Percentiles rank a stretch among this genome's conserved stretches.
Evolutionary conservation across 495 filamentous ascomycete genomes (phyloP).

Genomic region (Penicillium manginii): DNA sequence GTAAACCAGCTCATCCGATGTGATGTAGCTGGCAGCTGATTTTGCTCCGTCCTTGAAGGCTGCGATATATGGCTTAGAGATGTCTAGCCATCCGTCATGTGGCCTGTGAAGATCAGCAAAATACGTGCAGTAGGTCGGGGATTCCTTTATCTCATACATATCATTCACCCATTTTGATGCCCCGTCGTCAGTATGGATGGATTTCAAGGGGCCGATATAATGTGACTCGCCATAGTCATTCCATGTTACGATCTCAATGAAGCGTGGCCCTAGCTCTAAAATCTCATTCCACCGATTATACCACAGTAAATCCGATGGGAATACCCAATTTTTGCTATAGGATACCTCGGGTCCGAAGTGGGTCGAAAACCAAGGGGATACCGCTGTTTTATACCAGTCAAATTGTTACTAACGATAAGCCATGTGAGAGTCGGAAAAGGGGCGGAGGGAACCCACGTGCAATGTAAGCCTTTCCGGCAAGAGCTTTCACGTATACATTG

Average conservation of each 20-base stretch:
- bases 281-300: slow-evolving; percentile 59
- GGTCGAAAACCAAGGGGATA: slow-evolving; percentile 46
- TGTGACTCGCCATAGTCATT: slow-evolving; percentile 69
- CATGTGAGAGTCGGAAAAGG: neutral
- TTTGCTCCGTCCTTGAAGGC: slow-evolving; percentile 58
- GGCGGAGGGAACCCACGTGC: slow-evolving; percentile 40
- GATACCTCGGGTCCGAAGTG: slow-evolving; percentile 39
- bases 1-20: slow-evolving; percentile 48
- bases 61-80: slow-evolving; percentile 55
- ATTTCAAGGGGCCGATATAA: slow-evolving; percentile 50
- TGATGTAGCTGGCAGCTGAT: slow-evolving; percentile 31
- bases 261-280: slow-evolving; percentile 45
- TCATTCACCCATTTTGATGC: slow-evolving; percentile 62
- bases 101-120: slow-evolving; percentile 25
- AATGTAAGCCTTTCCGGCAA: slow-evolving; percentile 57
- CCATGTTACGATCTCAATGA: slow-evolving; percentile 66
- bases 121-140: neutral
- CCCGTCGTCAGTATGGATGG: slow-evolving; percentile 57
- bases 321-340: slow-evolving; percentile 59
- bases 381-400: slow-evolving; percentile 23
- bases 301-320: slow-evolving; percentile 47
- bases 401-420: neutral
- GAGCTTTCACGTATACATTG: slow-evolving; percentile 47
- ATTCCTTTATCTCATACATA: slow-evolving; percentile 32
- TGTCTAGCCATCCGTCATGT: slow-evolving; percentile 43